phyloP scores from a whole-genome alignment of 371 early-diverging fungal species.

The Amoeboaphelidium protococcarum region DNA sequence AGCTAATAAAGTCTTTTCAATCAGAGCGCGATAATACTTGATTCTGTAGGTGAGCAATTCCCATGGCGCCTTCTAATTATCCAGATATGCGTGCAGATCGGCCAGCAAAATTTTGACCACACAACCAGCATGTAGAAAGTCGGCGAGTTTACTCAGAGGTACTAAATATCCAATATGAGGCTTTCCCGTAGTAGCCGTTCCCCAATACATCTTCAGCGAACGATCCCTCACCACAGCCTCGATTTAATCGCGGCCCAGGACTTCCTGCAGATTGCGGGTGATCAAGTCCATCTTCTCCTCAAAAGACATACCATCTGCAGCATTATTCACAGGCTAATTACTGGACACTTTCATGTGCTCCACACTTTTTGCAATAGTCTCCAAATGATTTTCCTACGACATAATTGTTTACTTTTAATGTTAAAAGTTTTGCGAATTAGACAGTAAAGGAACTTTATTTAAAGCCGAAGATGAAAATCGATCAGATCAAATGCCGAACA shows the following conservation, averaged over 20 bases:
- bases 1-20: slow-evolving; percentile 67
- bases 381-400: no score
- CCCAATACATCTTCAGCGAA: slow-evolving; percentile 95
- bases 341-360: no score
- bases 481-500: no score
- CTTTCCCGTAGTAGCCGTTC: slow-evolving; percentile 95
- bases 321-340: no score
- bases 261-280: slow-evolving; percentile 87
- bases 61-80: slow-evolving; percentile 96
- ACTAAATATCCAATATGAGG: slow-evolving; percentile 98
- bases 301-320: no score
- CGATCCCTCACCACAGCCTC: slow-evolving; percentile 59
- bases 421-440: no score
- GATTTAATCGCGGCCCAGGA: slow-evolving; percentile 74
- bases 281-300: slow-evolving; percentile 62
- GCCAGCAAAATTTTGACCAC: slow-evolving; percentile 88
- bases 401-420: no score
- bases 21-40: slow-evolving; percentile 77
- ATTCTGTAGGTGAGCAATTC: slow-evolving; percentile 71
- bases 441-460: no score
- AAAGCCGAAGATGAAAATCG: no score
- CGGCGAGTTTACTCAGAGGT: slow-evolving; percentile 91
- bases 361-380: no score
- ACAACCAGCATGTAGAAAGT: slow-evolving; percentile 86
- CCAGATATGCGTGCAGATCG: slow-evolving; percentile 96